These are phyloP conservation scores for Betula pendula DNA, from an alignment of 306 rosid species.

Conservation along the genomic window DNA sequence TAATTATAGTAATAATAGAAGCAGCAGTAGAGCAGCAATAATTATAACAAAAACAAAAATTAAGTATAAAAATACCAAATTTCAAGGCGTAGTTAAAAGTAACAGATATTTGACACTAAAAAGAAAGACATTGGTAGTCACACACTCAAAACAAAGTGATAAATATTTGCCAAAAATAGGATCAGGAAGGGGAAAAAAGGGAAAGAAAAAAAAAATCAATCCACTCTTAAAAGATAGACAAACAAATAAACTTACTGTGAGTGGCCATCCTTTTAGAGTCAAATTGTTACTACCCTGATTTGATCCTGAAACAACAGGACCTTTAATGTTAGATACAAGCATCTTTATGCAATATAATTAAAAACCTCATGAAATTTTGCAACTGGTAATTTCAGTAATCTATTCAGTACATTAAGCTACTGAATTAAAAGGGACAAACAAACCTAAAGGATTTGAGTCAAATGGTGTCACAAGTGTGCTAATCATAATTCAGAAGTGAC, in stretches of 20 bases:
- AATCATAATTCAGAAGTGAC: conserved; percentile 12
- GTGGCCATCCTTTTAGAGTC: conserved; percentile 99
- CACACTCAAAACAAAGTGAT: neutral
- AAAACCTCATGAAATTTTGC: neutral
- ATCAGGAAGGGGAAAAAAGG: no score
- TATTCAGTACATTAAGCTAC: conserved; percentile 2
- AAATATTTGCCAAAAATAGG: neutral
- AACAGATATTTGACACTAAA: neutral
- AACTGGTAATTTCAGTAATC: conserved; percentile 19
- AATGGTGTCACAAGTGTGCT: conserved; percentile 12
- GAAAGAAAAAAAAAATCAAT: neutral
- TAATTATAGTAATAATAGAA: neutral
- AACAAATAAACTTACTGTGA: conserved; percentile 63
- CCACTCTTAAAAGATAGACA: neutral
- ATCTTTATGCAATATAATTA: conserved; percentile 21
- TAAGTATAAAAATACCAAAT: neutral
- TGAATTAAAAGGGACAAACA: conserved; percentile 17
- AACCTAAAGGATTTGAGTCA: neutral
- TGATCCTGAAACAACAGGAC: conserved; percentile 61
- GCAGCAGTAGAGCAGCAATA: no score
- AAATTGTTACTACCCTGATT: conserved; percentile 93
- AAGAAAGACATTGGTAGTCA: neutral
- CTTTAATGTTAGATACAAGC: conserved; percentile 33
- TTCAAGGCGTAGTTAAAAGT: neutral
- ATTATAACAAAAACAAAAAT: neutral